Base-by-base conservation (phyloP, 176 grass and related monocot genomes). In the Phoenix dactylifera region DNA sequence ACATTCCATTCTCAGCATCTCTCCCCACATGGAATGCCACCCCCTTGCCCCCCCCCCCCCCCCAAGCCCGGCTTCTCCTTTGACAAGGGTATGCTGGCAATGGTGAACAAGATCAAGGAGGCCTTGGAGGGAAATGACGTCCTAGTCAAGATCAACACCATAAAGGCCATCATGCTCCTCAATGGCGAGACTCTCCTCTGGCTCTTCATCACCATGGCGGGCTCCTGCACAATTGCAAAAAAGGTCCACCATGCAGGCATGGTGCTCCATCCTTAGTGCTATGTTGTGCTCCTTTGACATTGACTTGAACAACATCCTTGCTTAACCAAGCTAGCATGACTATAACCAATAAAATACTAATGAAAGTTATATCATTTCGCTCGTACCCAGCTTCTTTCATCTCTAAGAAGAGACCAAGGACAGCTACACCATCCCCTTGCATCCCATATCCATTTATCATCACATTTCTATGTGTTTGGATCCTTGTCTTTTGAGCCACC, bases 401-500 rank as follows among this genome's bases (percentile, higher is more conserved):
- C 65, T 19, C 52, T 12, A 30, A 74, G 58, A 89, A 89, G 68
- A 89, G 57, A 52, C 69, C 48, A 72, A 84, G n/a, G 52, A 74
- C 81, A 72, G 74, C 55, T 52, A 52, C 50, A 54, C 81, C 77
- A 60, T 81, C 61, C 29, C 86, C 76, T 60, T 84, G 81, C 66
- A 89, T 74, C 64, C 70, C 72, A 51, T 80, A 89, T 44, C 73
- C 71, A 9, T 89, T 89, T 71, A 89, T 89, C 80, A 89, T 89
- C 70, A 78, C 14, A 48, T 80, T 80, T 76, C 86, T 74, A 84
- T 44, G 80, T 84, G 58, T 80, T 60, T 12, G 20, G 20, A 55
- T 89, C 81, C 69, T 81, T 89, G 54, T 63, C 57, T 35, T 60
- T 59, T 35, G 51, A 64, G 1, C 15, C 69, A 24, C 81, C 73